Base-by-base conservation (phyloP, 2,329 filamentous ascomycete species). In the Beauveria rudraprayagi region DNA sequence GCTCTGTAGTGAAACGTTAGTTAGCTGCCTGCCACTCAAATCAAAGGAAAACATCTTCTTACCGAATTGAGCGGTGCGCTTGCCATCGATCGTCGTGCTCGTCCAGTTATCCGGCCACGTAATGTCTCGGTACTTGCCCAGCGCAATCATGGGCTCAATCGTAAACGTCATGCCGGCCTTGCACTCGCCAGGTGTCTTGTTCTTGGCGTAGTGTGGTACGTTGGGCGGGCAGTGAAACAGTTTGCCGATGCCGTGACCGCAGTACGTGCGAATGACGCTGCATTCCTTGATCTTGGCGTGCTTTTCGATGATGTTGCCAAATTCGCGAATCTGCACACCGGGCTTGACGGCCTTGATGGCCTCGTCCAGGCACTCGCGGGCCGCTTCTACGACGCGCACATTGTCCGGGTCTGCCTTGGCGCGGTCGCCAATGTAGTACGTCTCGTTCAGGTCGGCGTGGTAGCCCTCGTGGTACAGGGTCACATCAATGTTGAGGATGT, bases 61-160 rank as follows among this genome's bases (percentile, higher is more conserved):
- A 91, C 88, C 89, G 70, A 99, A 99, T 72, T 99, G 94, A 10
- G 94, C 94, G 17, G 92, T 96, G 71, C 85, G 81, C 75, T 89
- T 90, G 56, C 94, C 94, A 72, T 99, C 94, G 61, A 87, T 84
- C 0, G 94, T 99, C 5, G 91, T 90, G 75, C 92, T 96, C 1
- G 94, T 99, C 94, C 94, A 99, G 78, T 97, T 91, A 73, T 99
- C 94, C 0, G 94, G 94, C 94, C 94, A 99, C 0, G 92, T 97
- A 73, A 94, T 89, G 71, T 99, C 94, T 65, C 86, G 86, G 75
- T 96, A 90, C 63, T 90, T 92, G 62, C 94, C 94, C 60, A 97
- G 75, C 46, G 91, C 92, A 72, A 99, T 92, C 94, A 99, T 99
- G 17, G 94, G 94, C 77, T 99, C 94, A 64, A 99, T 99, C 0